A percentile compares a stretch with the other conserved stretches of the same genome.
Conservation (phyloP, 2,329 filamentous ascomycete species). For the Trichophyton benhamiae region DNA sequence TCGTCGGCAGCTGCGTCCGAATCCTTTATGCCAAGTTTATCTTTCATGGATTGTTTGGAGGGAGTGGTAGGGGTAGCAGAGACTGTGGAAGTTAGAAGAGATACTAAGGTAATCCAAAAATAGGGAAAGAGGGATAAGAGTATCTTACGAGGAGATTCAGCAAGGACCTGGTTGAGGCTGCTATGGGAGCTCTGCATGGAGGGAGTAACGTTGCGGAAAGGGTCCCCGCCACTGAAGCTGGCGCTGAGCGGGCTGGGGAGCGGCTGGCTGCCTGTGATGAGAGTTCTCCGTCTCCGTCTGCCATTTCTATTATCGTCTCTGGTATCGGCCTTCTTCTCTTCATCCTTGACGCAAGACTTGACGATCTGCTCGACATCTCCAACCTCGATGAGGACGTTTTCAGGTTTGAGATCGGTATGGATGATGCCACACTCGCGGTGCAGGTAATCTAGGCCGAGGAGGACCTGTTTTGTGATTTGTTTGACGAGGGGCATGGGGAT, state of each 20-base stretch:
- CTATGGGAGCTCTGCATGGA: slow-evolving; percentile 51
- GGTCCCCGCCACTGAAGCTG: slow-evolving; percentile 68
- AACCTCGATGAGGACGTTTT: slow-evolving; percentile 97
- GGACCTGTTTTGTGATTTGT: slow-evolving; percentile 96
- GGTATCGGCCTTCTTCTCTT: slow-evolving; percentile 46
- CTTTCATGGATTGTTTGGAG: slow-evolving; percentile 46
- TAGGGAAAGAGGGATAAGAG: not conserved
- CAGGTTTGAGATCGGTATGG: slow-evolving; percentile 92
- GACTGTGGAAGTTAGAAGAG: slow-evolving; percentile 19
- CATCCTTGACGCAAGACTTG: slow-evolving; percentile 82
- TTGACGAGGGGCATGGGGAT: slow-evolving; percentile 95
- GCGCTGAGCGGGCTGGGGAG: slow-evolving; percentile 89
- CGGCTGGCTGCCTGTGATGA: slow-evolving; percentile 95
- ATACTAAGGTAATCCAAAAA: not conserved
- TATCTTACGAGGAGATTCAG: slow-evolving; percentile 53
- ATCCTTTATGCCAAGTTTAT: slow-evolving; percentile 43
- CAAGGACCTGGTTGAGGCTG: slow-evolving; percentile 74
- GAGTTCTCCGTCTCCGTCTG: slow-evolving; percentile 71
- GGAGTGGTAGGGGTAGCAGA: slow-evolving; percentile 41
- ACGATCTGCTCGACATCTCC: slow-evolving; percentile 98
- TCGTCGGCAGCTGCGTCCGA: slow-evolving; percentile 44
- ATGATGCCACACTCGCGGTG: slow-evolving; percentile 98
- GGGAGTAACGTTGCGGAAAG: slow-evolving; percentile 46
- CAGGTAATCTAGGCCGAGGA: slow-evolving; percentile 88
- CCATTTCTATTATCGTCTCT: slow-evolving; percentile 91